Percentiles rank a stretch among this genome's conserved stretches.
These are phyloP conservation scores for Solanum microdontum DNA, from an alignment of 257 asterid genomes.

Conservation along the genomic window DNA sequence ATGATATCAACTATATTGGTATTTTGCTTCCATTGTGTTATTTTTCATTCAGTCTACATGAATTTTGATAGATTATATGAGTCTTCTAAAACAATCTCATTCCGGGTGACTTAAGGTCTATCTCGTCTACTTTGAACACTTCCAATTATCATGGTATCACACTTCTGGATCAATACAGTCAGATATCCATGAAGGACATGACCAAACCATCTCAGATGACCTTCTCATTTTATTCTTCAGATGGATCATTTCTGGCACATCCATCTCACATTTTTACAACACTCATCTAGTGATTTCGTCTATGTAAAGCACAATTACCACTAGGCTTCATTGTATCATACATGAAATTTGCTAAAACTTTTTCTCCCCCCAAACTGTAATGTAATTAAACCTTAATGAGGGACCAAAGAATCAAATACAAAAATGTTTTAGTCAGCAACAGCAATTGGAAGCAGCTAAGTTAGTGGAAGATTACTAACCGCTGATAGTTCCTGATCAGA, in stretches of 20 bases:
- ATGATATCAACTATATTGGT: not conserved
- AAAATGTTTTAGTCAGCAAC: not conserved
- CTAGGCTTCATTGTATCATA: not conserved
- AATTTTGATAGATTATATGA: not conserved
- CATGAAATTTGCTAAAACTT: not conserved
- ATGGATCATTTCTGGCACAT: not conserved
- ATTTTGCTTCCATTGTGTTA: not conserved
- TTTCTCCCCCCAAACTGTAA: not conserved
- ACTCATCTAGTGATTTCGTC: not conserved
- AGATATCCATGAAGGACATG: not conserved
- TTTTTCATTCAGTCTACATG: not conserved
- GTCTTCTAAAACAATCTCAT: not conserved
- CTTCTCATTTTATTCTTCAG: not conserved
- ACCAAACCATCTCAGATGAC: not conserved
- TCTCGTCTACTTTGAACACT: not conserved
- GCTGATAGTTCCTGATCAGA: slow-evolving; percentile 28
- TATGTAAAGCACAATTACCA: not conserved
- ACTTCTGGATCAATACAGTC: not conserved
- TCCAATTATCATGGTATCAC: not conserved
- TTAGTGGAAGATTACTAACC: slow-evolving; percentile 20
- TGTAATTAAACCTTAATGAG: not conserved
- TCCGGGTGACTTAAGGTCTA: not conserved
- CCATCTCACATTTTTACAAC: not conserved
- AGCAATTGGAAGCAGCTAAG: not conserved
- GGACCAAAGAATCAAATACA: not conserved